Percentiles rank a stretch among this genome's conserved stretches.
These are phyloP conservation scores for Cryptosporidium viatorum DNA, from an alignment of 169 alveolate species.

Conservation along the genomic window DNA sequence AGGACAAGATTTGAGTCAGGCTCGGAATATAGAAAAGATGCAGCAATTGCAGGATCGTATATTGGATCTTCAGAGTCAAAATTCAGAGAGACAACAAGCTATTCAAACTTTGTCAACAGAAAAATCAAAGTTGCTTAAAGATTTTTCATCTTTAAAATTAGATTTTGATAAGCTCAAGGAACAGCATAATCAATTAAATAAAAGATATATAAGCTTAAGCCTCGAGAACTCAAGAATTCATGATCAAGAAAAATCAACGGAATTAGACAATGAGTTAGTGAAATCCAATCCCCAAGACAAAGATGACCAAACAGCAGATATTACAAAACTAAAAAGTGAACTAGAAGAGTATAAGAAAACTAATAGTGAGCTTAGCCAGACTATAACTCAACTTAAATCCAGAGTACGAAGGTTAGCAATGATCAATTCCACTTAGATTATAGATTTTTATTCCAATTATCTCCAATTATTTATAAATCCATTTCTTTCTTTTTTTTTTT, in stretches of 20 bases:
- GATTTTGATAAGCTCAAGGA: constrained; percentile 35
- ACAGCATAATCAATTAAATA: constrained; percentile 41
- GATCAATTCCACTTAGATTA: constrained; percentile 7
- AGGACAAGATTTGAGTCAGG: background rate
- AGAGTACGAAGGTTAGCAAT: constrained; percentile 58
- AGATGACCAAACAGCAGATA: background rate
- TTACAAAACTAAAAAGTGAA: background rate
- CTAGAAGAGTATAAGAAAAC: constrained; percentile 4
- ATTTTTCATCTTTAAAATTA: background rate
- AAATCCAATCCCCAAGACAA: background rate
- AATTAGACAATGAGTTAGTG: background rate
- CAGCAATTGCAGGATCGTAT: constrained; percentile 6
- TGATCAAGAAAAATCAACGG: background rate
- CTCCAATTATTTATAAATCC: background rate
- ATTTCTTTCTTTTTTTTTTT: background rate
- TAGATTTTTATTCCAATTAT: background rate
- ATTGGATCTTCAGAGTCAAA: constrained; percentile 49
- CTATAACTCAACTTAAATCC: constrained; percentile 15
- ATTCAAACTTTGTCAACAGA: constrained; percentile 47
- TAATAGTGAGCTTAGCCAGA: constrained; percentile 22
- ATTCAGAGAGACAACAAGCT: constrained; percentile 53
- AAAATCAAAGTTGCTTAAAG: constrained; percentile 35
- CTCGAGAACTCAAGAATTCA: background rate
- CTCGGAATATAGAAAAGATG: background rate
- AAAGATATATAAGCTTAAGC: constrained; percentile 1